Percentiles rank a stretch among this genome's conserved stretches.
phyloP scores from a whole-genome alignment of 441 rosid species.

The Capsella rubella region DNA sequence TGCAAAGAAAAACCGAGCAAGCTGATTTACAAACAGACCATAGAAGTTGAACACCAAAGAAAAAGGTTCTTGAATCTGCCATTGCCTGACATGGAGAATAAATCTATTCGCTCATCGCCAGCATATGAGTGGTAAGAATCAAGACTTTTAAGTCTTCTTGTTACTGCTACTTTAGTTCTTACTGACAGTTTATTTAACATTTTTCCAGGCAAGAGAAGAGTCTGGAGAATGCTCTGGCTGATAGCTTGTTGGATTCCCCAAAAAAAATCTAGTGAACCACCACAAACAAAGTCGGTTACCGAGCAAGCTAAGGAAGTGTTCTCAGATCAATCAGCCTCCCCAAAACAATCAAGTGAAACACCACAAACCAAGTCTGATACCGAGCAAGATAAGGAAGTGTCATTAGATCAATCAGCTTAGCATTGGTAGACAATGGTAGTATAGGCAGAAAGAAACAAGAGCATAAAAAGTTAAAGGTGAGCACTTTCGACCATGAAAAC shows the following conservation, averaged over 20 bases:
- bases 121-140: constrained; percentile 23
- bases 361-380: too few relatives aligned
- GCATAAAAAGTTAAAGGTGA: too few relatives aligned
- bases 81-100: constrained; percentile 72
- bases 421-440: too few relatives aligned
- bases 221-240: constrained; percentile 59
- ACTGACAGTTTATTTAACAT: constrained; percentile 24
- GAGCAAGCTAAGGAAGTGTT: constrained; percentile 14
- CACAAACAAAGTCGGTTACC: constrained; percentile 28
- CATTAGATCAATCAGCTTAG: too few relatives aligned
- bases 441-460: too few relatives aligned
- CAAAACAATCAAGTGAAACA: too few relatives aligned
- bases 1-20: constrained; percentile 74
- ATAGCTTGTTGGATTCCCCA: constrained; percentile 64
- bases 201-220: constrained; percentile 40
- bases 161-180: constrained; percentile 20
- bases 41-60: constrained; percentile 71
- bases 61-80: constrained; percentile 77
- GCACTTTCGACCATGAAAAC: too few relatives aligned
- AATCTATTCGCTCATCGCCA: constrained; percentile 60
- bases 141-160: constrained; percentile 20
- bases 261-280: constrained; percentile 43
- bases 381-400: too few relatives aligned
- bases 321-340: constrained; percentile 23
- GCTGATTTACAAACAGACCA: constrained; percentile 72